Evolutionary conservation across 2,329 filamentous ascomycete species (phyloP).

Genomic region (Neonectria coccinea): DNA sequence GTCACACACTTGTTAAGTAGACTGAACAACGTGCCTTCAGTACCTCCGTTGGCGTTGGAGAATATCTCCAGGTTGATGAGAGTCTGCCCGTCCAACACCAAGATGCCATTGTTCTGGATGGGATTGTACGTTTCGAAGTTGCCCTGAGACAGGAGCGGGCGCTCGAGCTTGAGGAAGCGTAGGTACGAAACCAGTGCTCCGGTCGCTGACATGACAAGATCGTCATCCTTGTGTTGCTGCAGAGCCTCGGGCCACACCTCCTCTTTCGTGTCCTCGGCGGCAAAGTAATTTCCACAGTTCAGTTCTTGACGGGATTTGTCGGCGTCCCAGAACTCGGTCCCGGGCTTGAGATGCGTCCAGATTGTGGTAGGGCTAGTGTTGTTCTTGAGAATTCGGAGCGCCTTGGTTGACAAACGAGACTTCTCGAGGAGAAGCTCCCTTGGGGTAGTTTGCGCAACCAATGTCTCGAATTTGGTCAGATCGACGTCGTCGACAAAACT

Average conservation of each 20-base stretch:
- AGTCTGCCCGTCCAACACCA: conserved; percentile 95
- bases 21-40: conserved; percentile 88
- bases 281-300: conserved; percentile 83
- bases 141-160: conserved; percentile 85
- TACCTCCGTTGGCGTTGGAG: conserved; percentile 87
- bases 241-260: conserved; percentile 82
- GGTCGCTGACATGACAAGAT: conserved; percentile 88
- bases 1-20: conserved; percentile 95
- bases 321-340: conserved; percentile 90
- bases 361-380: conserved; percentile 93
- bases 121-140: conserved; percentile 95
- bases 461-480: conserved; percentile 96
- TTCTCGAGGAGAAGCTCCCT: conserved; percentile 93
- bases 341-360: conserved; percentile 92
- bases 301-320: conserved; percentile 86
- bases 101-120: conserved; percentile 87
- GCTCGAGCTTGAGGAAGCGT: conserved; percentile 86
- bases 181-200: conserved; percentile 92
- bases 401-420: conserved; percentile 85
- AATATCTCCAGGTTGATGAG: conserved; percentile 99
- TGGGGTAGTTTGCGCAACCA: conserved; percentile 91
- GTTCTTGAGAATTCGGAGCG: conserved; percentile 92
- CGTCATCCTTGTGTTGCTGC: conserved; percentile 78
- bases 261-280: conserved; percentile 65
- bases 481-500: conserved; percentile 93